Evolutionary conservation across 73 alveolate species (phyloP).

Genomic region (Vitrella brassicaformis): DNA sequence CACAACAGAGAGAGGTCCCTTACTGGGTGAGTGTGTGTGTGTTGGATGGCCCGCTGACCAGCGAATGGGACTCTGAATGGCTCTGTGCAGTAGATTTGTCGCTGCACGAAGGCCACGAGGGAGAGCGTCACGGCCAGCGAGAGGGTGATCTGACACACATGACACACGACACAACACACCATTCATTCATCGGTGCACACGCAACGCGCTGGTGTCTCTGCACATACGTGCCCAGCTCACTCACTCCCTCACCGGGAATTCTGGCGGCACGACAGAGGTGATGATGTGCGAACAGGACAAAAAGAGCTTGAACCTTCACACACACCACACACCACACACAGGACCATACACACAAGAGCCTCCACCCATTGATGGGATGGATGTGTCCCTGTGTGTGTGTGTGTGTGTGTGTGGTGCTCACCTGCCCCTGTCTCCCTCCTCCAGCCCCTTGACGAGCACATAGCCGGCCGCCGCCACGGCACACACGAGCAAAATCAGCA

Average conservation of each 20-base stretch:
- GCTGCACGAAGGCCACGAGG: conserved; percentile 53
- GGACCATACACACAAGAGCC: too few species aligned
- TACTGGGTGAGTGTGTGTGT: conserved; percentile 66
- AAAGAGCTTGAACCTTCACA: conserved; percentile 57
- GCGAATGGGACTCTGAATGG: conserved; percentile 89
- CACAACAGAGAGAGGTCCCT: background rate
- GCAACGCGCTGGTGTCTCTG: too few species aligned
- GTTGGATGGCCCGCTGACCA: background rate
- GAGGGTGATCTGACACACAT: conserved; percentile 3
- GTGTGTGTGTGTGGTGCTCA: too few species aligned
- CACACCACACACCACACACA: too few species aligned
- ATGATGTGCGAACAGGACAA: conserved; percentile 50
- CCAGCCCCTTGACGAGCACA: conserved; percentile 70
- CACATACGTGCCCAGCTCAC: too few species aligned
- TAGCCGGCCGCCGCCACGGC: conserved; percentile 68
- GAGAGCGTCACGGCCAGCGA: conserved; percentile 68
- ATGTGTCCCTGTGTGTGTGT: too few species aligned
- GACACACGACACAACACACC: background rate
- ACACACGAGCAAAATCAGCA: conserved; percentile 50
- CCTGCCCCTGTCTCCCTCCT: too few species aligned
- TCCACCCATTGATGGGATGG: too few species aligned
- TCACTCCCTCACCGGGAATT: conserved; percentile 69
- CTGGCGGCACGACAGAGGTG: conserved; percentile 90
- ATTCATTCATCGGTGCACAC: too few species aligned
- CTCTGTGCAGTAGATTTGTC: conserved; percentile 76